These are phyloP conservation scores for Russula olivacea DNA, from an alignment of 768 basidiomycete genomes.

Conservation along the genomic window DNA sequence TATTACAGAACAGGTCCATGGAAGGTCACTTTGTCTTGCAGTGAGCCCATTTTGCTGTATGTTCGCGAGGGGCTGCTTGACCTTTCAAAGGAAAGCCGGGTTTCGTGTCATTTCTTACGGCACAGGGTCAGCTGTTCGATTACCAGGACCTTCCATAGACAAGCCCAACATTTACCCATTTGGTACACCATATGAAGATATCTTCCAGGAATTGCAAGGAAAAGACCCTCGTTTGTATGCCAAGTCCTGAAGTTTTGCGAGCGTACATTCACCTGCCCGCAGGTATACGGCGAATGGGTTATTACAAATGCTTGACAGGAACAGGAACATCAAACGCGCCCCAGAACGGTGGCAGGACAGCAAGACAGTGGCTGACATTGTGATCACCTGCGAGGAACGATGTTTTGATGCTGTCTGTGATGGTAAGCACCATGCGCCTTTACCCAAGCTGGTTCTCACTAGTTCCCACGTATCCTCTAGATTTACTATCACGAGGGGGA, in stretches of 20 bases:
- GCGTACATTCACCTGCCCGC: constrained; percentile 1
- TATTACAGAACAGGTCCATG: constrained; percentile 90
- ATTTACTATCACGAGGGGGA: constrained; percentile 80
- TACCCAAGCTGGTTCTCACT: constrained; percentile 14
- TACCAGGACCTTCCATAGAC: constrained; percentile 95
- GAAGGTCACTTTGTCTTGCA: constrained; percentile 89
- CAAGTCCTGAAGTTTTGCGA: not conserved
- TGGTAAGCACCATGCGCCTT: constrained; percentile 47
- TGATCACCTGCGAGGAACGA: constrained; percentile 97
- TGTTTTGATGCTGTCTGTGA: constrained; percentile 99
- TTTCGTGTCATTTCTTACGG: constrained; percentile 90
- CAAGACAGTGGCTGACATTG: constrained; percentile 84
- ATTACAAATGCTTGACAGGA: constrained; percentile 93
- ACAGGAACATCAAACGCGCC: constrained; percentile 82
- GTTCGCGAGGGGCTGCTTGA: not conserved
- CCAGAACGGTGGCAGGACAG: constrained; percentile 98
- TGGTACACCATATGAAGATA: constrained; percentile 93
- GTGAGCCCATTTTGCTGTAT: constrained; percentile 44
- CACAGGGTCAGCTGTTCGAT: constrained; percentile 92
- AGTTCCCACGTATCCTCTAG: constrained; percentile 37
- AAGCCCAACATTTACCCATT: constrained; percentile 96
- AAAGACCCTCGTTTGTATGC: constrained; percentile 83
- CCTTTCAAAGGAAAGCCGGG: constrained; percentile 68
- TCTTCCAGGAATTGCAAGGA: constrained; percentile 79
- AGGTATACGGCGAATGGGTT: constrained; percentile 94